Evolutionary conservation across 2,329 filamentous ascomycete genomes (phyloP), one percentile per base, ranked within the genome.

Genomic region (Phyllachora maydis): DNA sequence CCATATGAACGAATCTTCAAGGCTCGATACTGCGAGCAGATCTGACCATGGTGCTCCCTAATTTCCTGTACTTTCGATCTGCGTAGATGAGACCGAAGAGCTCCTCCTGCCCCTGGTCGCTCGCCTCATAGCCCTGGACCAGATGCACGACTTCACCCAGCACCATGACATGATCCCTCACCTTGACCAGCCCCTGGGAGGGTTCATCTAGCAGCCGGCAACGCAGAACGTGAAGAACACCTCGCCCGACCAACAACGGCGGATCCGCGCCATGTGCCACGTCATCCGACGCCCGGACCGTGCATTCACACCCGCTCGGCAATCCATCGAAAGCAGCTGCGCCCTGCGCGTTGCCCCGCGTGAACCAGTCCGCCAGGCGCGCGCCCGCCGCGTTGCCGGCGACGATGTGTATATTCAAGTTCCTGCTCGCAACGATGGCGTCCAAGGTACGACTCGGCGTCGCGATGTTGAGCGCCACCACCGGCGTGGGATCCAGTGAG

Each of bases 371-470:
- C 1, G 64, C 63, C 4, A 66, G 44, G 5, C 40, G 37, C 5
- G 55, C 61, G 8, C 62, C 64, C 1, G 40, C 34, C 4, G 39
- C 41, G 18, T 59, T 52, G 4, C 52, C 56, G 0, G 49, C 41
- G 1, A 68, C 50, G 5, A 68, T 37, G 29, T 69, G 64, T 9
- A 67, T 49, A 27, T 65, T 65, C 37, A 68, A 67, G 9, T 34
- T 35, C 1, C 50, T 33, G 20, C 45, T 53, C 9, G 35, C 39
- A 10, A 37, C 30, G 12, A 69, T 50, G 6, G 62, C 61, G 27
- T 59, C 50, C 13, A 63, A 46, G 8, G 63, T 67, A 8, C 57
- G 52, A 37, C 59, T 65, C 11, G 63, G 63, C 14, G 55, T 49
- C 13, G 52, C 52, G 23, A 68, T 50, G 42, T 68, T 68, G 47